phyloP scores from a whole-genome alignment of 2,329 filamentous ascomycete genomes.

The Apiospora phragmitis region DNA sequence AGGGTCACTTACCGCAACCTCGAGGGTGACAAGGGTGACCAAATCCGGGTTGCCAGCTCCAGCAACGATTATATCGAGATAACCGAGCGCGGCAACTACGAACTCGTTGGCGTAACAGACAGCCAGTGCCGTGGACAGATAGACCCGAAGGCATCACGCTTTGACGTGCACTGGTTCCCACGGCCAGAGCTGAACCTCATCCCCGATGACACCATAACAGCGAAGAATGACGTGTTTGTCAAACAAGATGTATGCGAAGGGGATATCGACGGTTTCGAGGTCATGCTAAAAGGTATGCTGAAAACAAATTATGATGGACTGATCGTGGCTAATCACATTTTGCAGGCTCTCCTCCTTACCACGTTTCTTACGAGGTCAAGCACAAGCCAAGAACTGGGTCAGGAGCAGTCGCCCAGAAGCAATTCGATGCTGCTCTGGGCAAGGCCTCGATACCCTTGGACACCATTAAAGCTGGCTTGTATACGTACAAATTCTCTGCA shows the following conservation, averaged over 20 bases:
- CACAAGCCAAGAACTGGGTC: slow-evolving; percentile 69
- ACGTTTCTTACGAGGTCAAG: slow-evolving; percentile 77
- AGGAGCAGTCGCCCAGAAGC: slow-evolving; percentile 65
- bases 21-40: slow-evolving; percentile 46
- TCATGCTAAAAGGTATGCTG: slow-evolving; percentile 71
- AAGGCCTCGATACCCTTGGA: slow-evolving; percentile 83
- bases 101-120: slow-evolving; percentile 77
- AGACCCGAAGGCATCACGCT: slow-evolving; percentile 70
- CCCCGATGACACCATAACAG: slow-evolving; percentile 60
- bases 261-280: slow-evolving; percentile 85
- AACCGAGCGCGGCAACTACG: slow-evolving; percentile 70
- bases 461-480: slow-evolving; percentile 77
- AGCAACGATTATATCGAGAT: slow-evolving; percentile 71
- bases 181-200: slow-evolving; percentile 71
- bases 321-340: slow-evolving; percentile 13
- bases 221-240: slow-evolving; percentile 56
- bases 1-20: slow-evolving; percentile 72
- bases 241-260: slow-evolving; percentile 91
- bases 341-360: slow-evolving; percentile 75
- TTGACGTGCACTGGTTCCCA: slow-evolving; percentile 83
- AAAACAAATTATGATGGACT: background rate
- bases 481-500: slow-evolving; percentile 83
- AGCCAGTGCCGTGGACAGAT: slow-evolving; percentile 79
- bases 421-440: slow-evolving; percentile 74
- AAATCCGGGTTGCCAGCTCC: slow-evolving; percentile 31